phyloP scores from a whole-genome alignment of 345 rosid species.

The Populus deltoides region DNA sequence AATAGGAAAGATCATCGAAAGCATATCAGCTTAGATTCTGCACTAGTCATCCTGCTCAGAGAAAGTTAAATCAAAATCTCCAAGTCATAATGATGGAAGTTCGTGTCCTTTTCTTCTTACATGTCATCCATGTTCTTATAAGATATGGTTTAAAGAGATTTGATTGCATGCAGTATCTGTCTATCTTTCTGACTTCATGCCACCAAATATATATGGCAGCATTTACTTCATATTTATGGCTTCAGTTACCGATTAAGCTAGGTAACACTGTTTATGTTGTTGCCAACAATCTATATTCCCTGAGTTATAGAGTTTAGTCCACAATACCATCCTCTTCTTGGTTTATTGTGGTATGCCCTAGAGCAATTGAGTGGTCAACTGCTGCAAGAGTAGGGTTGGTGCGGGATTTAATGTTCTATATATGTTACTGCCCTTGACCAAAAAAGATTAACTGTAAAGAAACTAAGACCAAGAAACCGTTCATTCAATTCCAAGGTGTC shows the following conservation, averaged over 20 bases:
- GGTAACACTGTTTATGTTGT: neutral
- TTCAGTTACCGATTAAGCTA: neutral
- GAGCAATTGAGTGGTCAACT: neutral
- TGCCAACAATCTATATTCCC: neutral
- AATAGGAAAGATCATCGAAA: neutral
- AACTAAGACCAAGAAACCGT: neutral
- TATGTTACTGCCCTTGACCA: neutral
- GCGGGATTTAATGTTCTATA: neutral
- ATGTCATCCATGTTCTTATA: constrained; percentile 7
- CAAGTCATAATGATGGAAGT: neutral
- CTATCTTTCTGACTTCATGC: neutral
- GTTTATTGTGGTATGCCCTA: neutral
- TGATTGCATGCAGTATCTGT: neutral
- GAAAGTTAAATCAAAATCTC: neutral
- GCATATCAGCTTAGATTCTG: neutral
- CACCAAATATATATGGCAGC: neutral
- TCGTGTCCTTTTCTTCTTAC: constrained; percentile 7
- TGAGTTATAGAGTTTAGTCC: neutral
- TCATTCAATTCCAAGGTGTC: neutral
- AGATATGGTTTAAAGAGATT: neutral
- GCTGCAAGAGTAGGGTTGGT: neutral
- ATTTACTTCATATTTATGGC: neutral
- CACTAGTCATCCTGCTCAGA: neutral
- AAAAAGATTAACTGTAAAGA: neutral
- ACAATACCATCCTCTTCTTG: neutral